phyloP scores from a whole-genome alignment of 2,329 filamentous ascomycete genomes.

The Celoporthe dispersa region DNA sequence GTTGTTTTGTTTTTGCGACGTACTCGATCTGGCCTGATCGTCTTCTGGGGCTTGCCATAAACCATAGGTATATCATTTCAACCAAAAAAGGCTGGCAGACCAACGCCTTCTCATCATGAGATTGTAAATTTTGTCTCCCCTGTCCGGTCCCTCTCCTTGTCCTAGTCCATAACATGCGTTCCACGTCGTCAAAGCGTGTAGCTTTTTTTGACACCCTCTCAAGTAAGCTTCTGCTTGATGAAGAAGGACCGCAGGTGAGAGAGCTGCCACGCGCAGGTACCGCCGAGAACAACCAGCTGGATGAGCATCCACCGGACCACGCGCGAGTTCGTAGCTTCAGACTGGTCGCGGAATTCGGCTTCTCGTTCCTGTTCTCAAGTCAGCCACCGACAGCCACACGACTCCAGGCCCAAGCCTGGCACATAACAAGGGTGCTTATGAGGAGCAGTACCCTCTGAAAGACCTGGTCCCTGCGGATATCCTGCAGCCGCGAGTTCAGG shows the following conservation, averaged over 20 bases:
- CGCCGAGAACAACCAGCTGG: conserved; percentile 80
- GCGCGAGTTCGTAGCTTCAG: conserved; percentile 86
- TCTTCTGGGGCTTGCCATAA: background rate
- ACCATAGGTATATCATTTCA: conserved; percentile 16
- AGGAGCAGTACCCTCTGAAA: conserved; percentile 83
- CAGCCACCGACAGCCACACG: conserved; percentile 10
- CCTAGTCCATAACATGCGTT: conserved; percentile 16
- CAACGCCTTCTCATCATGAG: conserved; percentile 22
- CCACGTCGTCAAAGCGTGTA: conserved; percentile 23
- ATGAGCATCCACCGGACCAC: conserved; percentile 94
- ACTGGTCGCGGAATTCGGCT: conserved; percentile 97
- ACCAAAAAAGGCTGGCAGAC: conserved; percentile 17
- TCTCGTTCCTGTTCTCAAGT: conserved; percentile 76
- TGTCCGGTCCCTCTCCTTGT: background rate
- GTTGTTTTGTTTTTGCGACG: background rate
- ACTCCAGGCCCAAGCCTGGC: background rate
- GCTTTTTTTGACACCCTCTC: background rate
- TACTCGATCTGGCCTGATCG: background rate
- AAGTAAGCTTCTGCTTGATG: conserved; percentile 99
- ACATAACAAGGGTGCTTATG: background rate
- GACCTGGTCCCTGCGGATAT: conserved; percentile 92
- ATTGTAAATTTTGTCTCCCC: conserved; percentile 17
- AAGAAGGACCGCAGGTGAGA: conserved; percentile 96
- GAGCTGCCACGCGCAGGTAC: conserved; percentile 95
- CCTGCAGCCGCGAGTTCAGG: conserved; percentile 82